phyloP scores from a whole-genome alignment of 139 green algal genomes.

The Tetratostichococcus sp. region DNA sequence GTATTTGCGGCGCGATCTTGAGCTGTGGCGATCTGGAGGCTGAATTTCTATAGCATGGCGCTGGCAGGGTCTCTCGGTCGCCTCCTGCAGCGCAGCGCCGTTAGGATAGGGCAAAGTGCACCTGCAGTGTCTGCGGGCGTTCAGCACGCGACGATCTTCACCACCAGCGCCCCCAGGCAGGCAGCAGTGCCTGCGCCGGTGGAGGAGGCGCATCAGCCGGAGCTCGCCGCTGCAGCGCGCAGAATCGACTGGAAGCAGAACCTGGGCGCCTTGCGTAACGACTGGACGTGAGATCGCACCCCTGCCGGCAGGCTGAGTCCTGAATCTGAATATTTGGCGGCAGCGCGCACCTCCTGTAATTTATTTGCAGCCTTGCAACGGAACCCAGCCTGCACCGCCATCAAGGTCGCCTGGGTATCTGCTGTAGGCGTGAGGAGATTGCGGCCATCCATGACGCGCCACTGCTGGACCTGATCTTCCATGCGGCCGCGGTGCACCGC shows the following conservation, averaged over 20 bases:
- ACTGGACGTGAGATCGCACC: slow-evolving; percentile 80
- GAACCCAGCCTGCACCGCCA: too few relatives aligned
- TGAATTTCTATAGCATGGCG: not conserved
- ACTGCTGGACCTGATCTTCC: slow-evolving; percentile 89
- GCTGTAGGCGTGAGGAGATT: slow-evolving; percentile 88
- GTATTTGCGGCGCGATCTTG: too few relatives aligned
- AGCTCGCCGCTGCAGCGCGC: not conserved
- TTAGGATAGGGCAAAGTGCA: not conserved
- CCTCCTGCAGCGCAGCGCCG: slow-evolving; percentile 17
- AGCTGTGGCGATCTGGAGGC: not conserved
- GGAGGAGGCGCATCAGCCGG: not conserved
- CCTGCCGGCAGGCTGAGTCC: too few relatives aligned
- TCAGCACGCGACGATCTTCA: not conserved
- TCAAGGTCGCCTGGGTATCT: too few relatives aligned
- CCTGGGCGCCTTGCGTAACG: slow-evolving; percentile 66
- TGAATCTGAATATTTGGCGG: too few relatives aligned
- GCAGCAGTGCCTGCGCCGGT: slow-evolving; percentile 19
- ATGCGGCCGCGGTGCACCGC: slow-evolving; percentile 82
- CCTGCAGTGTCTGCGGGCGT: not conserved
- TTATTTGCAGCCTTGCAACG: too few relatives aligned
- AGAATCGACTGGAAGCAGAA: slow-evolving; percentile 20
- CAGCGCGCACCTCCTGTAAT: too few relatives aligned
- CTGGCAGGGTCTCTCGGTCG: not conserved
- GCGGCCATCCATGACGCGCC: slow-evolving; percentile 81
- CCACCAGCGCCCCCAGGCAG: not conserved